Evolutionary conservation across 129 eudicot species (phyloP), one percentile per base, ranked within the genome.

Genomic region (Pittosporum tobira): DNA sequence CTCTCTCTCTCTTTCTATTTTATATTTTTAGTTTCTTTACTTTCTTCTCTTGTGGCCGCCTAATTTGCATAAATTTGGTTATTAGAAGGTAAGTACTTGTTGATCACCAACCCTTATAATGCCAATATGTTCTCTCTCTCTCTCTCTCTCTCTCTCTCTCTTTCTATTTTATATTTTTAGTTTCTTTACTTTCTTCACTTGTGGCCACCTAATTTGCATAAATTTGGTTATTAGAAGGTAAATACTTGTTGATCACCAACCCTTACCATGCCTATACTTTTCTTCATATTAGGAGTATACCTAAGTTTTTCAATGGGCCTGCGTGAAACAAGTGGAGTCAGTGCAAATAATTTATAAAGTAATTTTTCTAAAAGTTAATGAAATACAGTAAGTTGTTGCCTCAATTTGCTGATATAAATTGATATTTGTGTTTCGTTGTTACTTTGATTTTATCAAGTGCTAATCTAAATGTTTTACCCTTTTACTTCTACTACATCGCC

Each of bases 221-320:
- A 48, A 16, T n/a, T 19, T 48, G 11, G 20, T 11, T 42, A 44
- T 10, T 60, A 21, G 40, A 16, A 38, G 14, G 21, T n/a, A 60
- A 12, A 48, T 22, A 8, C 18, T 45, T 16, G 27, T 5, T 20
- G 13, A 31, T 19, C 45, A 7, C 25, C 44, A 36, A 46, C 43
- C 15, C 81, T 82, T 77, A 83, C 99, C 99, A 93, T 87, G 83
- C 99, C 99, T 56, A 93, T 93, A 66, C 84, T 88, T 68, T 93
- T 93, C 85, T 93, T 93, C 99, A 93, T 93, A 69, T 93, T 87
- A 58, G 99, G 96, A 45, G 77, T 81, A 67, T 93, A 93, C 68
- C 80, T 77, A 63, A 93, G 73, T 76, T 93, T 93, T 71, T 93
- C 96, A 73, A 84, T 74, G 57, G 99, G 99, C 71, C 99, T 91